Percentiles rank a stretch among this genome's conserved stretches.
Conservation (phyloP, 768 basidiomycete genomes). For the Tubosaeta sp. region DNA sequence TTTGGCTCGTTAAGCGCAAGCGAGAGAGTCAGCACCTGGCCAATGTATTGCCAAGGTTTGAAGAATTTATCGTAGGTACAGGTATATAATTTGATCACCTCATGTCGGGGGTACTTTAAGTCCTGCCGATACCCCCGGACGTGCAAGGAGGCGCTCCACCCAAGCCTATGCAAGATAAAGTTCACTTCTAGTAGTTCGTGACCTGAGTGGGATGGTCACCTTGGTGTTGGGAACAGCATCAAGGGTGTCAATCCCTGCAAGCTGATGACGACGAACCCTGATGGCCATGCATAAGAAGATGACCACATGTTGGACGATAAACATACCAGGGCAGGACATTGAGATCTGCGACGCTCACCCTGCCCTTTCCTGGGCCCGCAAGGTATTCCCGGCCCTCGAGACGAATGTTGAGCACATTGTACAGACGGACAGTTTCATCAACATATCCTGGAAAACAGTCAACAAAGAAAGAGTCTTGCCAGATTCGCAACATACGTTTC, state of each 20-base stretch:
- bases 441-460: conserved; percentile 51
- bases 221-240: conserved; percentile 63
- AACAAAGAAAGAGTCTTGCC: neutral
- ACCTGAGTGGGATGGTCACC: conserved; percentile 26
- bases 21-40: no score
- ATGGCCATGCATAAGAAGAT: neutral
- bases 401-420: conserved; percentile 76
- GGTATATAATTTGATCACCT: neutral
- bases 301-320: neutral
- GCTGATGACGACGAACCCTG: conserved; percentile 53
- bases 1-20: no score
- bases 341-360: conserved; percentile 67
- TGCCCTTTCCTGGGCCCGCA: conserved; percentile 68
- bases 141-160: conserved; percentile 24
- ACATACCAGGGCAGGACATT: conserved; percentile 61
- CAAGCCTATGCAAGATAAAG: conserved; percentile 19
- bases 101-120: conserved; percentile 11
- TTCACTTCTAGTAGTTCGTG: neutral
- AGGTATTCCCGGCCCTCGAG: conserved; percentile 74
- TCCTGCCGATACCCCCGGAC: conserved; percentile 24
- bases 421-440: conserved; percentile 80
- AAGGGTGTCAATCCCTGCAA: conserved; percentile 50
- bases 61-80: no score
- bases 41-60: no score
- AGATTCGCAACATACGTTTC: conserved; percentile 41